phyloP scores from a whole-genome alignment of 345 rosid species.

The Hibiscus trionum region DNA sequence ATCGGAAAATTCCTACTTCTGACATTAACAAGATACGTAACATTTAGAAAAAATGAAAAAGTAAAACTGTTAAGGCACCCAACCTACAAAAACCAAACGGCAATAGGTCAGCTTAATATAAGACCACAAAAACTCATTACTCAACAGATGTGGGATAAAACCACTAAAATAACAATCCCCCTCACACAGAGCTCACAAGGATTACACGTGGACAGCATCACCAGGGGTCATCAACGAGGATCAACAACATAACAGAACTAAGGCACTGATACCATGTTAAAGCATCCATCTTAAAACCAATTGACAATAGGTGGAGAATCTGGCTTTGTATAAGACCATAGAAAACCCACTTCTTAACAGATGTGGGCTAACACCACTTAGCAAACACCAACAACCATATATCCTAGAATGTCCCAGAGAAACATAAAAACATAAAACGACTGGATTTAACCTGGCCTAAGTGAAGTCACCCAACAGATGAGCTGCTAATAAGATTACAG shows the following conservation, averaged over 20 bases:
- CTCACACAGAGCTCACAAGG: background rate
- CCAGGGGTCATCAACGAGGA: background rate
- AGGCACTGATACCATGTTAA: background rate
- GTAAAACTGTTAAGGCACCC: too few species aligned
- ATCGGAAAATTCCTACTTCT: too few species aligned
- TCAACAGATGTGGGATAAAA: background rate
- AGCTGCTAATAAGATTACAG: background rate
- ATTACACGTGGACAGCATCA: background rate
- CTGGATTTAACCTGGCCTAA: background rate
- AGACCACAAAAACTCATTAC: background rate
- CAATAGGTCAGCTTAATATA: background rate
- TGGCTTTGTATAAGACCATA: background rate
- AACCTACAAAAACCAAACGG: background rate
- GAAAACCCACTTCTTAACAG: background rate
- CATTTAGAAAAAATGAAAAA: too few species aligned
- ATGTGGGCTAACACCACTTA: background rate
- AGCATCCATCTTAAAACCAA: background rate
- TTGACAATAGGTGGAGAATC: background rate
- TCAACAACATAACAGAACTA: background rate
- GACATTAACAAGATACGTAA: too few species aligned
- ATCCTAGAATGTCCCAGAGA: background rate
- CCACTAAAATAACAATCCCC: background rate
- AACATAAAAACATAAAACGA: background rate
- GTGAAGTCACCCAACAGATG: background rate
- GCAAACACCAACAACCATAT: background rate